Evolutionary conservation across 306 rosid genomes (phyloP).

Genomic region (Crataegus laevigata): DNA sequence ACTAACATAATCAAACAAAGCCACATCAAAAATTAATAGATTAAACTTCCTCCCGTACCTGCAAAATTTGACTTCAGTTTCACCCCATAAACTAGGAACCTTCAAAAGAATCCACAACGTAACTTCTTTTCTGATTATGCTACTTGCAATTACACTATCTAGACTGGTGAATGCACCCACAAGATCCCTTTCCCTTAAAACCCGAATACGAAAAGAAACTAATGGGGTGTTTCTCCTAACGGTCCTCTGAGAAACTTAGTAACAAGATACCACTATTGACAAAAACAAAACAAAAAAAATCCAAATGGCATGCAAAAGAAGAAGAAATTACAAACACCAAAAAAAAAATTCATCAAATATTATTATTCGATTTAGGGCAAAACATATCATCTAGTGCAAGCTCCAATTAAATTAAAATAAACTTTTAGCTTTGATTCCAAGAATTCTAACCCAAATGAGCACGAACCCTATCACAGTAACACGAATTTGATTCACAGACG

Average conservation of each 20-base stretch:
- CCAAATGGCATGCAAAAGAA: background rate
- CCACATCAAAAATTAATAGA: background rate
- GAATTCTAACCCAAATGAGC: conserved; percentile 4
- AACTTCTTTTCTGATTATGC: background rate
- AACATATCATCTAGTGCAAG: background rate
- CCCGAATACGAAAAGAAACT: background rate
- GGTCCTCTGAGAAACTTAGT: background rate
- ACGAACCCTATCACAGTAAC: background rate
- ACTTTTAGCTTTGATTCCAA: background rate
- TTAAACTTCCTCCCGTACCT: background rate
- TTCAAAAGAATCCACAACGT: background rate
- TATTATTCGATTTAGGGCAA: background rate
- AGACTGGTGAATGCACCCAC: background rate
- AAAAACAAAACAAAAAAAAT: background rate
- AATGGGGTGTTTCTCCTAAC: background rate
- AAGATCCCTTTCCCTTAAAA: background rate
- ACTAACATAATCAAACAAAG: background rate
- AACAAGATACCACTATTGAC: background rate
- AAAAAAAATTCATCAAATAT: background rate
- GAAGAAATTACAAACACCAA: background rate
- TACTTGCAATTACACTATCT: background rate
- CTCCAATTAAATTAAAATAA: background rate
- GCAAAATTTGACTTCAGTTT: background rate
- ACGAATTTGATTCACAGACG: background rate
- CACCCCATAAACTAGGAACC: background rate